Evolutionary conservation across 768 basidiomycete genomes (phyloP).

Genomic region (Vararia minispora): DNA sequence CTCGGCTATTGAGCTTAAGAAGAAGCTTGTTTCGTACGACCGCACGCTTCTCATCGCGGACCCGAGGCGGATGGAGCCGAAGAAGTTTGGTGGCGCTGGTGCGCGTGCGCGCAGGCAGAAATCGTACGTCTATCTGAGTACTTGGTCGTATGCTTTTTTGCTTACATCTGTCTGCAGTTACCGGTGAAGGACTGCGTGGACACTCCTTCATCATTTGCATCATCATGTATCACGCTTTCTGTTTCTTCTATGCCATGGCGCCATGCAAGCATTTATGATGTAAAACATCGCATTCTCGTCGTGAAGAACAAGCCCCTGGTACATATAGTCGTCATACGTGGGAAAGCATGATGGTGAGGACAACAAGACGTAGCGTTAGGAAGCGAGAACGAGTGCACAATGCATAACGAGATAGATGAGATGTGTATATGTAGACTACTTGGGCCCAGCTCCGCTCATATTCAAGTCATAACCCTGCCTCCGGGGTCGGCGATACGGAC

Average conservation of each 20-base stretch:
- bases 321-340: background rate
- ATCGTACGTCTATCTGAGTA: slow-evolving; percentile 41
- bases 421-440: too few relatives aligned
- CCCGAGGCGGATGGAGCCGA: slow-evolving; percentile 96
- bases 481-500: too few relatives aligned
- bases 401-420: too few relatives aligned
- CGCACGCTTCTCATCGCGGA: slow-evolving; percentile 83
- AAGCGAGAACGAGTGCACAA: too few relatives aligned
- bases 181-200: slow-evolving; percentile 44
- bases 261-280: slow-evolving; percentile 23
- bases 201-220: slow-evolving; percentile 25
- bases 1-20: slow-evolving; percentile 96
- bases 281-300: slow-evolving; percentile 14
- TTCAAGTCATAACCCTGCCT: too few relatives aligned
- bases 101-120: slow-evolving; percentile 98
- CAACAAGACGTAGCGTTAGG: too few relatives aligned
- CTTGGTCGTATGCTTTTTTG: background rate
- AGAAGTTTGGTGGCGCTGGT: slow-evolving; percentile 98
- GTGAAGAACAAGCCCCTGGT: background rate
- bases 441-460: too few relatives aligned
- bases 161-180: slow-evolving; percentile 39
- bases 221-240: slow-evolving; percentile 33
- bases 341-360: too few relatives aligned
- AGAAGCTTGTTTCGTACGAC: slow-evolving; percentile 95
- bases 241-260: slow-evolving; percentile 25